Percentiles rank a stretch among this genome's conserved stretches.
These are phyloP conservation scores for Gliomastix tumulicola DNA, from an alignment of 2,329 filamentous ascomycete genomes.

Conservation along the genomic window DNA sequence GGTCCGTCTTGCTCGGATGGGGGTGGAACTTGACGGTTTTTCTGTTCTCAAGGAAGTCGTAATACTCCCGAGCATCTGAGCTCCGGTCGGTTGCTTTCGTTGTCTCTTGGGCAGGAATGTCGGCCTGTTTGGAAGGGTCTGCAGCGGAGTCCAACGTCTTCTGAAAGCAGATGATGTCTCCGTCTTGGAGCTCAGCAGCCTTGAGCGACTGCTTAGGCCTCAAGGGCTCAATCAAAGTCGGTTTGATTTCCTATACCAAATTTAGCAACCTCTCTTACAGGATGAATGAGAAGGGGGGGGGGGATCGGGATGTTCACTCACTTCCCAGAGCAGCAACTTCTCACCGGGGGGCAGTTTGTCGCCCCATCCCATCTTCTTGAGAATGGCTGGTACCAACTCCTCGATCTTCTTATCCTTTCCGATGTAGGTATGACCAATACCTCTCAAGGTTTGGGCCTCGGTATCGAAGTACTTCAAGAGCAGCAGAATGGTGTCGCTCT, in stretches of 20 bases:
- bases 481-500: constrained; percentile 65
- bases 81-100: constrained; percentile 46
- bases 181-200: constrained; percentile 90
- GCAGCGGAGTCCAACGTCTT: constrained; percentile 45
- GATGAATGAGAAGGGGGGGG: no score
- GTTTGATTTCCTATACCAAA: constrained; percentile 84
- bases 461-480: constrained; percentile 91
- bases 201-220: constrained; percentile 87
- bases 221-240: constrained; percentile 91
- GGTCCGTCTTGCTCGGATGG: constrained; percentile 49
- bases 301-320: no score
- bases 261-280: no score
- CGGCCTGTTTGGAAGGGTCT: constrained; percentile 10
- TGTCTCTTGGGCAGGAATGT: constrained; percentile 14
- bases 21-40: constrained; percentile 73
- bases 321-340: constrained; percentile 69
- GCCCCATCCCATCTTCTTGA: constrained; percentile 80
- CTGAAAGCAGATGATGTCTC: constrained; percentile 95
- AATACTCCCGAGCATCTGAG: constrained; percentile 76
- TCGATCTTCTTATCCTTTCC: constrained; percentile 80
- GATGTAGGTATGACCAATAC: constrained; percentile 80
- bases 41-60: constrained; percentile 86
- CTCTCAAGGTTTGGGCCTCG: constrained; percentile 65
- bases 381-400: constrained; percentile 72
- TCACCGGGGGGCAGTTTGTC: constrained; percentile 60